Base-by-base conservation (phyloP, 2,329 filamentous ascomycete species). In the Mycosphaerelloides madeirae region DNA sequence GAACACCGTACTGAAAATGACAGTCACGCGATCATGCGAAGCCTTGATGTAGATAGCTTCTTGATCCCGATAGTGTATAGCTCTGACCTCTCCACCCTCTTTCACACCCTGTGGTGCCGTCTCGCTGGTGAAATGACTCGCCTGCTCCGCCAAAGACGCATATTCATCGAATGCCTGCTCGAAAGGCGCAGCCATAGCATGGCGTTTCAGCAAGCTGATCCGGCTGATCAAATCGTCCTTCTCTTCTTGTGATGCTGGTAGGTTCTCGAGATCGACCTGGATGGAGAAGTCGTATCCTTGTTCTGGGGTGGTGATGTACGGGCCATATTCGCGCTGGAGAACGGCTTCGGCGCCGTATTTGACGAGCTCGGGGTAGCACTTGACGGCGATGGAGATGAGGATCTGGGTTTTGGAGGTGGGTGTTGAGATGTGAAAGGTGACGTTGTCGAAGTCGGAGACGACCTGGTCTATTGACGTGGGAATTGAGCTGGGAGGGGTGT, bases 41-140 rank as follows among this genome's bases (percentile, higher is more conserved):
- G 93, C 91, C 74, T 98, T 97, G 74, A 98, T 85, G 69, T 95
- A 98, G 64, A 99, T 97, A 41, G 93, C 90, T 68, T 99, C 93
- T 74, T 97, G 90, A 63, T 99, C 94, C 44, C 93, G 86, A 73
- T 99, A 98, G 69, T 97, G 91, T 59, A 99, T 95, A 2, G 91
- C 83, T 79, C 94, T 95, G 48, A 97, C 84, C 57, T 93, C 82
- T 45, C 91, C 90, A 39, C 93, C 91, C 69, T 97, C 93, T 55
- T 76, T 75, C 22, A 96, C 76, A 51, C 90, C 91, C 65, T 95
- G 88, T 1, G 93, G 93, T 41, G 94, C 93, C 50, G 91, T 86
- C 68, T 98, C 93, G 2, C 87, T 87, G 29, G 87, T 95, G 66
- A 93, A 97, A 64, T 90, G 88, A 35, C 87, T 86, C 6, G 93